Conservation (phyloP, 805 yeast genomes). For the Metschnikowia anglica region DNA sequence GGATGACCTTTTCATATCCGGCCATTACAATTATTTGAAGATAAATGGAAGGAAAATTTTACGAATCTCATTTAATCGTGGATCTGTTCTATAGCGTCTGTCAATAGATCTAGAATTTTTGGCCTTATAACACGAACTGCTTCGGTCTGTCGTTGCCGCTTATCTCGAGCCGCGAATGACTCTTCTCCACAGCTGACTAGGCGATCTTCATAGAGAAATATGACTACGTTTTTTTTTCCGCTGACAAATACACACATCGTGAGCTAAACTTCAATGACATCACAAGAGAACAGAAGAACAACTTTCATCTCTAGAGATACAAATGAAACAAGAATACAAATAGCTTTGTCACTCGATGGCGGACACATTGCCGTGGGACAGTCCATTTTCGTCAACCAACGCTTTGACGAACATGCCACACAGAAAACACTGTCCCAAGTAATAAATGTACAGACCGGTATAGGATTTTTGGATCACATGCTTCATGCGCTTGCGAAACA, state of each 20-base stretch:
- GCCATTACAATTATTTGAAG: no score
- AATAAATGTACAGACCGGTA: conserved; percentile 83
- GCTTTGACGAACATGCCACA: conserved; percentile 49
- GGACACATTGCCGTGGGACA: conserved; percentile 67
- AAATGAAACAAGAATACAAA: conserved; percentile 91
- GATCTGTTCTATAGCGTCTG: no score
- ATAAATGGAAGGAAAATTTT: no score
- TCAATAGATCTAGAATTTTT: no score
- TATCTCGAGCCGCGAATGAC: conserved; percentile 4
- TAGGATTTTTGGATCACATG: conserved; percentile 97
- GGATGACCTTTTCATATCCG: no score
- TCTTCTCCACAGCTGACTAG: background rate
- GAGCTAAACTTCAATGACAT: conserved; percentile 2
- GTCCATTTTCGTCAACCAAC: conserved; percentile 45
- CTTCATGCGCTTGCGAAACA: conserved; percentile 95
- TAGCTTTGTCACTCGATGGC: conserved; percentile 81
- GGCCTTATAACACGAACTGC: no score
- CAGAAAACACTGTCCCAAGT: conserved; percentile 70
- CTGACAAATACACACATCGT: no score
- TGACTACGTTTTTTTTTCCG: background rate
- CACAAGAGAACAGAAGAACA: conserved; percentile 12
- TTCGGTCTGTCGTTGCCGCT: no score
- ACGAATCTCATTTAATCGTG: no score
- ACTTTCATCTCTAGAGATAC: conserved; percentile 69
- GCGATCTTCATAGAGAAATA: background rate